phyloP scores from a whole-genome alignment of 139 green algal species.

The Chlorella sp. region DNA sequence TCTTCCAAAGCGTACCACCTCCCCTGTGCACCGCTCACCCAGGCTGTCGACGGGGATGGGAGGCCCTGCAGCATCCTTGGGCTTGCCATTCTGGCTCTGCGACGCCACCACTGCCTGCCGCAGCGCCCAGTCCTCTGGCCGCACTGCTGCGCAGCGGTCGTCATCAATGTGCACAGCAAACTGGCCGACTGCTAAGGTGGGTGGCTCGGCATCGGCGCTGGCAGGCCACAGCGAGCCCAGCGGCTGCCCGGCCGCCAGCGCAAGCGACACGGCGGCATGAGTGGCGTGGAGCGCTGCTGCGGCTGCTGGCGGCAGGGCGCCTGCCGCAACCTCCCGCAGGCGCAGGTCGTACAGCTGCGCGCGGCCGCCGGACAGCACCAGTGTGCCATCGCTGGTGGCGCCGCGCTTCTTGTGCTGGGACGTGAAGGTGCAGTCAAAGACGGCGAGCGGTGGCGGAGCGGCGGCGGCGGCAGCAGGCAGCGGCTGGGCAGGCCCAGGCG shows the following conservation, averaged over 20 bases:
- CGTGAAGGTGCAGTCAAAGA: slow-evolving; percentile 16
- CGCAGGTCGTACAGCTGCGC: neutral
- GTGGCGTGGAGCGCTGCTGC: neutral
- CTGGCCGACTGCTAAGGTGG: neutral
- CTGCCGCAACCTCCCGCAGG: neutral
- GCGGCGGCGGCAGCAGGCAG: neutral
- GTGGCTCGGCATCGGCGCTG: neutral
- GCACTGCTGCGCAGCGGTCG: neutral
- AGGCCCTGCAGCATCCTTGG: neutral
- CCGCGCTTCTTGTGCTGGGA: neutral
- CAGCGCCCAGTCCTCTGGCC: neutral
- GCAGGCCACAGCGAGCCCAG: neutral
- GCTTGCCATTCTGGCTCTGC: neutral
- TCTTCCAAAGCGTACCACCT: neutral
- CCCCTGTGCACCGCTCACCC: neutral
- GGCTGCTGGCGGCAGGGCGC: neutral
- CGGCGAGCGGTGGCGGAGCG: neutral
- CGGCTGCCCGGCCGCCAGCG: neutral
- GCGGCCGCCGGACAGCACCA: neutral
- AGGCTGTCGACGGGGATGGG: neutral
- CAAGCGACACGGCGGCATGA: neutral
- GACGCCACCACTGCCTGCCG: neutral
- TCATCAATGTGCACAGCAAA: neutral
- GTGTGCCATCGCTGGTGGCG: neutral
- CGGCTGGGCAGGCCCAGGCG: neutral